A percentile compares a stretch with the other conserved stretches of the same genome.
phyloP scores from a whole-genome alignment of 192 early-diverging fungal genomes.

The Mortierella hygrophila region DNA sequence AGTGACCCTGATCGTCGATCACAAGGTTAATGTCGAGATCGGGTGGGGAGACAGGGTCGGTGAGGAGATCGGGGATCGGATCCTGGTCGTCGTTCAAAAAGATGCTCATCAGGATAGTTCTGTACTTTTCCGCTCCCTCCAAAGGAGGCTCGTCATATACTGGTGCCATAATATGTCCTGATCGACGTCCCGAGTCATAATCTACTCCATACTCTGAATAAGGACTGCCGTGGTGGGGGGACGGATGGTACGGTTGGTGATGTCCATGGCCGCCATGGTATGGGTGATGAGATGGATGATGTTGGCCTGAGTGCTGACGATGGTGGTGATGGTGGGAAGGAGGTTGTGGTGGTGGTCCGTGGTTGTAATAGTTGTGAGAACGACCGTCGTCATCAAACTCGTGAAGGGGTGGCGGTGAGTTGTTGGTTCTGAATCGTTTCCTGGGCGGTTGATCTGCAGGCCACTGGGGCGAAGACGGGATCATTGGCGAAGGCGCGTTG shows the following conservation, averaged over 20 bases:
- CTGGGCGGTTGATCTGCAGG: constrained; percentile 35
- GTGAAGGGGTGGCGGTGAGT: constrained; percentile 39
- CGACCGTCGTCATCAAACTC: constrained; percentile 38
- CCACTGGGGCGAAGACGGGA: constrained; percentile 49
- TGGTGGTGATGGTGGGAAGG: constrained; percentile 10
- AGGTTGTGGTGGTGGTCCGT: background rate
- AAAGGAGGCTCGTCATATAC: constrained; percentile 25
- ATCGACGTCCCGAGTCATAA: constrained; percentile 11
- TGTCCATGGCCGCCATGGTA: constrained; percentile 6
- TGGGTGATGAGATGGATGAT: background rate
- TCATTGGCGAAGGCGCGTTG: constrained; percentile 37
- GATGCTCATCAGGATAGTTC: constrained; percentile 85
- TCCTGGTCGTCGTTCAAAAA: constrained; percentile 84
- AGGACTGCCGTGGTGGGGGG: constrained; percentile 3
- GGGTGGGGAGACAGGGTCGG: constrained; percentile 43
- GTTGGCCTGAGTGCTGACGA: constrained; percentile 5
- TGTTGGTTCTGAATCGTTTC: constrained; percentile 37
- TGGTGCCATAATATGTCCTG: background rate
- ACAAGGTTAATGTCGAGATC: constrained; percentile 84
- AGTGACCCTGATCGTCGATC: constrained; percentile 96
- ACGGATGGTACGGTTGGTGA: background rate
- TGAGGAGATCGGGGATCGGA: constrained; percentile 69
- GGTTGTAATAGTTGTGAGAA: constrained; percentile 4
- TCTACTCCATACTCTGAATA: constrained; percentile 7
- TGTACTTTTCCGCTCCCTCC: constrained; percentile 69